A percentile compares a stretch with the other conserved stretches of the same genome.
These are phyloP conservation scores for Lentinus brumalis DNA, from an alignment of 768 basidiomycete species.

Conservation along the genomic window DNA sequence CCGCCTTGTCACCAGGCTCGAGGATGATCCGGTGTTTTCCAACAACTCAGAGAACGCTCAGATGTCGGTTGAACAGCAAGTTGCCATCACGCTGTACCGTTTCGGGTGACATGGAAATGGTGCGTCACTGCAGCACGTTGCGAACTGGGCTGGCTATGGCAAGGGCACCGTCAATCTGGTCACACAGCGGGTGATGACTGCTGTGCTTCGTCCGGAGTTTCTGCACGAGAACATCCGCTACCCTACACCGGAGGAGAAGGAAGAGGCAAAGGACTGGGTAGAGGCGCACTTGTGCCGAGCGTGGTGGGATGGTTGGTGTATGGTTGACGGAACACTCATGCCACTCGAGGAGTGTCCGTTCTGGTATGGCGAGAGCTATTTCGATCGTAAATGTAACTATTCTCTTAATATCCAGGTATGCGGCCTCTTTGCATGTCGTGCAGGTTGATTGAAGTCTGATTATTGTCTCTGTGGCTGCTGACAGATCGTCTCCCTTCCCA, in stretches of 20 bases:
- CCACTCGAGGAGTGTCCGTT: slow-evolving; percentile 34
- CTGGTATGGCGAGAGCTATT: slow-evolving; percentile 41
- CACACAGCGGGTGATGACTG: neutral
- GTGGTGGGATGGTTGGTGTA: slow-evolving; percentile 40
- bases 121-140: slow-evolving; percentile 33
- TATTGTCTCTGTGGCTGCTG: no score
- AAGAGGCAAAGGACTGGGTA: slow-evolving; percentile 42
- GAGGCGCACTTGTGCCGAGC: slow-evolving; percentile 32
- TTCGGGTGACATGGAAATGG: slow-evolving; percentile 46
- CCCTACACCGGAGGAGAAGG: slow-evolving; percentile 37
- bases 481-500: no score
- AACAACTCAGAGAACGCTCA: slow-evolving; percentile 33
- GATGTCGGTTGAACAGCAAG: slow-evolving; percentile 31
- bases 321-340: slow-evolving; percentile 43
- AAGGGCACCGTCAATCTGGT: slow-evolving; percentile 27
- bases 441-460: no score
- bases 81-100: slow-evolving; percentile 41
- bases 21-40: slow-evolving; percentile 29
- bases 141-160: slow-evolving; percentile 40
- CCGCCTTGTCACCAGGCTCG: slow-evolving; percentile 1
- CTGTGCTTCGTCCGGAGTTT: slow-evolving; percentile 12
- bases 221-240: slow-evolving; percentile 28
- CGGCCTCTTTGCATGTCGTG: no score
- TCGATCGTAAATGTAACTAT: slow-evolving; percentile 42
- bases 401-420: slow-evolving; percentile 35